phyloP scores from a whole-genome alignment of 768 basidiomycete genomes.

The Grammothele lineata region DNA sequence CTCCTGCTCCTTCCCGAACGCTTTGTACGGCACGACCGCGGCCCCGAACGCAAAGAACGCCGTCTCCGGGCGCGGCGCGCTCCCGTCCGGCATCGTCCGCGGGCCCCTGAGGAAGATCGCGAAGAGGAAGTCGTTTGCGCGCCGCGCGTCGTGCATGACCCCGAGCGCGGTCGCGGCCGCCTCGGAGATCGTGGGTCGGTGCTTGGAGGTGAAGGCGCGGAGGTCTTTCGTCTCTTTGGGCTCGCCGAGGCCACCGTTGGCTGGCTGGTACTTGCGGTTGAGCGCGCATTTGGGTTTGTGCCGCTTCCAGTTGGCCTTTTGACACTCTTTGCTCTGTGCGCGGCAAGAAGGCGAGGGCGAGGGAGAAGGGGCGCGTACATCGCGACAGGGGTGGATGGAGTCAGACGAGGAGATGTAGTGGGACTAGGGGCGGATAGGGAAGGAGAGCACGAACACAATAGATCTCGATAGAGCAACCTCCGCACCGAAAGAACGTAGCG shows the following conservation, averaged over 20 bases:
- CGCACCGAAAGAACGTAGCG: too few species aligned
- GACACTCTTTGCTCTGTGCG: slow-evolving; percentile 17
- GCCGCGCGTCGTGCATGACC: too few species aligned
- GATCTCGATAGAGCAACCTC: too few species aligned
- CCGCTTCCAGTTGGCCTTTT: slow-evolving; percentile 11
- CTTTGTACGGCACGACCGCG: slow-evolving; percentile 10
- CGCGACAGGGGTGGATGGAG: too few species aligned
- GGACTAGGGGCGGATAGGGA: too few species aligned
- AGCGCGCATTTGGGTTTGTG: slow-evolving; percentile 17
- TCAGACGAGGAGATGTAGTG: too few species aligned
- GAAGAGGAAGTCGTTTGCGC: slow-evolving; percentile 8
- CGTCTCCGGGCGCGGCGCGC: slow-evolving; percentile 9
- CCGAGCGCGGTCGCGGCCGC: slow-evolving; percentile 16
- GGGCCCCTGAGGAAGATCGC: slow-evolving; percentile 9
- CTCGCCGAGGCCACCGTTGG: slow-evolving; percentile 1
- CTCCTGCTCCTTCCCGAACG: slow-evolving; percentile 7
- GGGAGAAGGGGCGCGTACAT: too few species aligned
- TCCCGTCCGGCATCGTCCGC: too few species aligned
- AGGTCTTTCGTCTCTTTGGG: slow-evolving; percentile 6
- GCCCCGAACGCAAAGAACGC: slow-evolving; percentile 11
- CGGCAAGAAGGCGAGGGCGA: too few species aligned
- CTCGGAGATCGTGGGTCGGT: slow-evolving; percentile 14
- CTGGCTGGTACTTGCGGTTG: slow-evolving; percentile 7
- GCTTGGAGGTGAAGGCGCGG: slow-evolving; percentile 18
- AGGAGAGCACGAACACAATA: too few species aligned